These are phyloP conservation scores for Borovskyia barvae DNA, from an alignment of 208 protist species.

Conservation along the genomic window DNA sequence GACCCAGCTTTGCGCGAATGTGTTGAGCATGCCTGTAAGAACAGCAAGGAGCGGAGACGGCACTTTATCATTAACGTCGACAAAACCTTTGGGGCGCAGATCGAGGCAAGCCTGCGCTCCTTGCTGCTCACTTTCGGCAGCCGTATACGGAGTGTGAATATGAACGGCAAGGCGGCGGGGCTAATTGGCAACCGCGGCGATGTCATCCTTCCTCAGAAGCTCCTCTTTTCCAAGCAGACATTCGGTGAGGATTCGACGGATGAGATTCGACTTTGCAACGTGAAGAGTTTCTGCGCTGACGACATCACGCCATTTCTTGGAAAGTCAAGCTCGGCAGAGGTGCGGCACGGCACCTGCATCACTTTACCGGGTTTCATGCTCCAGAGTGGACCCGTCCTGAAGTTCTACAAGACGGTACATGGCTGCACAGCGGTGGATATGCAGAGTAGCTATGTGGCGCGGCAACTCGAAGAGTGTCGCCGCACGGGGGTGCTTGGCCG, in stretches of 20 bases:
- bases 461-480: slow-evolving; percentile 70
- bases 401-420: slow-evolving; percentile 81
- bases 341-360: slow-evolving; percentile 57
- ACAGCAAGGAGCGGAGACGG: slow-evolving; percentile 2
- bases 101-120: slow-evolving; percentile 61
- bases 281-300: slow-evolving; percentile 25
- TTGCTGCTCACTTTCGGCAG: slow-evolving; percentile 76
- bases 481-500: slow-evolving; percentile 55
- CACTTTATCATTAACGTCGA: slow-evolving; percentile 88
- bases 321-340: slow-evolving; percentile 28
- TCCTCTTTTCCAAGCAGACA: slow-evolving; percentile 81
- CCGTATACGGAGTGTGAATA: slow-evolving; percentile 71
- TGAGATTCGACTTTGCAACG: slow-evolving; percentile 72
- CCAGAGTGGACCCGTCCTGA: slow-evolving; percentile 65
- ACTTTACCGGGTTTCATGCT: slow-evolving; percentile 79
- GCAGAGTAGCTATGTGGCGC: slow-evolving; percentile 83
- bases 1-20: slow-evolving; percentile 40
- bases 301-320: slow-evolving; percentile 49
- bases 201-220: slow-evolving; percentile 65
- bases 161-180: slow-evolving; percentile 69
- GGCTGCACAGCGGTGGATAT: slow-evolving; percentile 75
- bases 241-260: slow-evolving; percentile 82
- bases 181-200: slow-evolving; percentile 77
- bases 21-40: slow-evolving; percentile 10
- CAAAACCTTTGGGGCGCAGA: slow-evolving; percentile 84